Evolutionary conservation across 192 early-diverging fungal species (phyloP).

Genomic region (Kappamyces sp.): DNA sequence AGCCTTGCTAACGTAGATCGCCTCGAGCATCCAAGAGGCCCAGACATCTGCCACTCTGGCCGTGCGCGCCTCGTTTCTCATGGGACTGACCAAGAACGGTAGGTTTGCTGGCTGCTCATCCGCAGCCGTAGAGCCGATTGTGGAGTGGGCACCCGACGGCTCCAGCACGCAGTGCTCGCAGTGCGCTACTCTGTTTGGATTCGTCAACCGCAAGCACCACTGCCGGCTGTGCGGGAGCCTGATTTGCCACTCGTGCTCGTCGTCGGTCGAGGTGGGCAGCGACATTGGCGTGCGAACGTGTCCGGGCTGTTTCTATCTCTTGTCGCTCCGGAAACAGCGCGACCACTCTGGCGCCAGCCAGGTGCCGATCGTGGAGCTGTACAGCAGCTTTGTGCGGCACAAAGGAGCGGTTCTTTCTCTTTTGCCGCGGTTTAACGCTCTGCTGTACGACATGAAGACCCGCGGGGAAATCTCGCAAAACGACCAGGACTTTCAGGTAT

Average conservation of each 20-base stretch:
- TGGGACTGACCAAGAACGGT: neutral
- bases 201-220: conserved; percentile 39
- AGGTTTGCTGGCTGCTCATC: neutral
- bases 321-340: neutral
- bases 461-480: conserved; percentile 23
- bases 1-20: neutral
- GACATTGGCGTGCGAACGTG: conserved; percentile 8
- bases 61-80: neutral
- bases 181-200: conserved; percentile 34
- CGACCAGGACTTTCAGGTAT: conserved; percentile 37
- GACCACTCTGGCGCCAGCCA: too few relatives aligned
- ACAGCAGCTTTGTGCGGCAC: too few relatives aligned
- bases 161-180: conserved; percentile 31
- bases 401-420: too few relatives aligned
- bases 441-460: neutral
- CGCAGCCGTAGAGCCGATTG: conserved; percentile 35
- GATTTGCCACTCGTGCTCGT: conserved; percentile 26
- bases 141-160: conserved; percentile 43
- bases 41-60: conserved; percentile 6
- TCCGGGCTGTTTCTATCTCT: conserved; percentile 1
- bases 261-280: neutral
- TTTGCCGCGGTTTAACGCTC: too few relatives aligned
- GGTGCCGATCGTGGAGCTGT: too few relatives aligned
- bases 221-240: conserved; percentile 48
- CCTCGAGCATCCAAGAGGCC: conserved; percentile 6